Percentiles rank a stretch among this genome's conserved stretches.
Evolutionary conservation across 192 early-diverging fungal species (phyloP).

Genomic region (Dimargaris verticillata): DNA sequence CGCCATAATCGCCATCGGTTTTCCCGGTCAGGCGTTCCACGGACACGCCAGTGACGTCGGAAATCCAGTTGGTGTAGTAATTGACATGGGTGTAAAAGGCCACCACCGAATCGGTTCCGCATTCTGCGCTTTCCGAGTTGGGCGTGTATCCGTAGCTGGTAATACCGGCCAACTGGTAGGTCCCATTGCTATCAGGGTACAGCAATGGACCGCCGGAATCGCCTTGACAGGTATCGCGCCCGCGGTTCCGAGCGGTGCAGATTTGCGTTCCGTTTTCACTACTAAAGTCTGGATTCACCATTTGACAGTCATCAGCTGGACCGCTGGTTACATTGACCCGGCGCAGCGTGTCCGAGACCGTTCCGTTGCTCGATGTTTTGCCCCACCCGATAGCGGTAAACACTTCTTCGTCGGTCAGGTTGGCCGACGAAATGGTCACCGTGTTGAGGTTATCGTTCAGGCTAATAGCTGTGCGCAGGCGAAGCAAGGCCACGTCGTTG

Average conservation of each 20-base stretch:
- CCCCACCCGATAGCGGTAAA: conserved; percentile 24
- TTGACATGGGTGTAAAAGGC: conserved; percentile 26
- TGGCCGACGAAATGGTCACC: conserved; percentile 15
- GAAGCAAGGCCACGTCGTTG: conserved; percentile 31
- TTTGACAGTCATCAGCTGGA: conserved; percentile 15
- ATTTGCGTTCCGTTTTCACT: conserved; percentile 24
- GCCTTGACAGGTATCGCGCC: conserved; percentile 12
- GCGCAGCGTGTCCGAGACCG: conserved; percentile 16
- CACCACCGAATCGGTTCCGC: conserved; percentile 26
- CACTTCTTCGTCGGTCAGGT: conserved; percentile 20
- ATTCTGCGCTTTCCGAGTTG: conserved; percentile 17
- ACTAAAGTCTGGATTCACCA: background rate
- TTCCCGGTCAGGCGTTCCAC: background rate
- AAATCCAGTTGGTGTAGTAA: conserved; percentile 26
- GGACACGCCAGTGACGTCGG: background rate
- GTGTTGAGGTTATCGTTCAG: conserved; percentile 12
- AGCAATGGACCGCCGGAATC: conserved; percentile 10
- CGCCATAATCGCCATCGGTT: background rate
- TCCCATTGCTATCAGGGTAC: conserved; percentile 16
- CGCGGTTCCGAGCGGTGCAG: conserved; percentile 23
- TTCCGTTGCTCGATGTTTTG: conserved; percentile 14
- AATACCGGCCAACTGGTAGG: conserved; percentile 23
- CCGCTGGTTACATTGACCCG: conserved; percentile 21
- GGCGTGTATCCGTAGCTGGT: conserved; percentile 30
- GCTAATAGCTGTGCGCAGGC: conserved; percentile 12